phyloP scores from a whole-genome alignment of 257 asterid genomes.

The Primulina eburnea region DNA sequence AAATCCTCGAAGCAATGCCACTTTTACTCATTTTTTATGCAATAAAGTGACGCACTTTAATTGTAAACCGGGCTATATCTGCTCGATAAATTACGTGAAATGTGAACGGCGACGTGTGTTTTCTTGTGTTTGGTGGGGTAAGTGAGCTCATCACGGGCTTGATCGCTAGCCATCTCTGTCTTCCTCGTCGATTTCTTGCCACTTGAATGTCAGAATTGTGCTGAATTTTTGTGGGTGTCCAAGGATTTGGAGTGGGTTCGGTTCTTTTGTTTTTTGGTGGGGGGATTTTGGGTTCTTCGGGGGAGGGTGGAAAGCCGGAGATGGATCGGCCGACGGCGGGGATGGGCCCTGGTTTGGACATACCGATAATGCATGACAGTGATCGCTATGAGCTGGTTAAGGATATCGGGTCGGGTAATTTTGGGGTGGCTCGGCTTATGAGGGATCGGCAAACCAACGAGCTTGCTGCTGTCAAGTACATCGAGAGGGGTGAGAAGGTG shows the following conservation, averaged over 20 bases:
- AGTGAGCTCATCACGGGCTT: conserved; percentile 60
- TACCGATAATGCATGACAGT: conserved; percentile 92
- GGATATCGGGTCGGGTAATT: conserved; percentile 96
- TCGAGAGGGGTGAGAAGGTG: conserved; percentile 99
- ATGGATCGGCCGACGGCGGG: conserved; percentile 67
- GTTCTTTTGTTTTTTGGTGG: not conserved
- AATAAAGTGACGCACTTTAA: conserved; percentile 35
- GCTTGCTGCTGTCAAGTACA: conserved; percentile 97
- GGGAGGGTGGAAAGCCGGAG: conserved; percentile 9
- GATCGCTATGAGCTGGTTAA: conserved; percentile 85
- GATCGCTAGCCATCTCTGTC: conserved; percentile 33
- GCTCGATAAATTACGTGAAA: conserved; percentile 31
- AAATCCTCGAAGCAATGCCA: conserved; percentile 13
- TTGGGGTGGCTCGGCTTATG: conserved; percentile 96
- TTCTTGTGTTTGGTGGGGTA: conserved; percentile 16
- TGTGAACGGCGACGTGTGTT: conserved; percentile 32
- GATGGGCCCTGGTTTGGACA: conserved; percentile 73
- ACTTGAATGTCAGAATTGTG: conserved; percentile 24
- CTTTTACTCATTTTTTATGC: conserved; percentile 15
- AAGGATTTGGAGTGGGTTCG: conserved; percentile 5
- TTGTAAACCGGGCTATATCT: conserved; percentile 23
- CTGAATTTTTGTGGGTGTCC: not conserved
- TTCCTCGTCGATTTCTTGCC: conserved; percentile 32
- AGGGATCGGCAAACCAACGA: conserved; percentile 78
- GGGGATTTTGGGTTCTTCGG: conserved; percentile 11